Conservation (phyloP, 805 yeast genomes). For the Ogataea haglerorum region DNA sequence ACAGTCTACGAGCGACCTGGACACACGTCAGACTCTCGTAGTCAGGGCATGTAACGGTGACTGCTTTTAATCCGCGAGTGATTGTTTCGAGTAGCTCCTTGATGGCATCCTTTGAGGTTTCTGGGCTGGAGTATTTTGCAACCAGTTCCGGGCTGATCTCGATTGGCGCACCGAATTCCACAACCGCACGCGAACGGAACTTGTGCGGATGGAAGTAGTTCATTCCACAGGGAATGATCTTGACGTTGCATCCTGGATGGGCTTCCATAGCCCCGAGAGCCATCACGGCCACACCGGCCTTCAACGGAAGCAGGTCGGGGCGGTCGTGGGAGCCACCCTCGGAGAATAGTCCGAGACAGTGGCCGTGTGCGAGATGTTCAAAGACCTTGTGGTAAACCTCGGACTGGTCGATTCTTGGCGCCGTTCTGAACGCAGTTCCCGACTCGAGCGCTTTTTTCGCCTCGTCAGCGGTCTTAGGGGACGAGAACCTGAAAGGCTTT, state of each 20-base stretch:
- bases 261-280: conserved; percentile 90
- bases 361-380: conserved; percentile 73
- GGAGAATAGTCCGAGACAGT: conserved; percentile 90
- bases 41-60: conserved; percentile 85
- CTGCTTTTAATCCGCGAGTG: conserved; percentile 72
- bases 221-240: conserved; percentile 84
- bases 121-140: conserved; percentile 53
- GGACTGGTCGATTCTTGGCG: conserved; percentile 82
- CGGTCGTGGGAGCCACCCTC: conserved; percentile 99
- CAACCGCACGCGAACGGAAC: conserved; percentile 90
- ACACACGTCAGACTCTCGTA: conserved; percentile 85
- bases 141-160: conserved; percentile 61
- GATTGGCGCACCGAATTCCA: conserved; percentile 90
- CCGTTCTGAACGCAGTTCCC: conserved; percentile 65
- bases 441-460: conserved; percentile 39
- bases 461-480: conserved; percentile 39
- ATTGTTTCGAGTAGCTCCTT: conserved; percentile 65
- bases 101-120: conserved; percentile 69
- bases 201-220: conserved; percentile 95
- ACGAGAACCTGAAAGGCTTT: conserved; percentile 56
- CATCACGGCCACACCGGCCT: conserved; percentile 98
- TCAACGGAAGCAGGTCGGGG: conserved; percentile 83
- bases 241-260: conserved; percentile 71
- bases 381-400: conserved; percentile 81
- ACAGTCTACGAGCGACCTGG: conserved; percentile 88